phyloP scores from a whole-genome alignment of 202 grass and related monocot genomes.

The Brachypodium distachyon region DNA sequence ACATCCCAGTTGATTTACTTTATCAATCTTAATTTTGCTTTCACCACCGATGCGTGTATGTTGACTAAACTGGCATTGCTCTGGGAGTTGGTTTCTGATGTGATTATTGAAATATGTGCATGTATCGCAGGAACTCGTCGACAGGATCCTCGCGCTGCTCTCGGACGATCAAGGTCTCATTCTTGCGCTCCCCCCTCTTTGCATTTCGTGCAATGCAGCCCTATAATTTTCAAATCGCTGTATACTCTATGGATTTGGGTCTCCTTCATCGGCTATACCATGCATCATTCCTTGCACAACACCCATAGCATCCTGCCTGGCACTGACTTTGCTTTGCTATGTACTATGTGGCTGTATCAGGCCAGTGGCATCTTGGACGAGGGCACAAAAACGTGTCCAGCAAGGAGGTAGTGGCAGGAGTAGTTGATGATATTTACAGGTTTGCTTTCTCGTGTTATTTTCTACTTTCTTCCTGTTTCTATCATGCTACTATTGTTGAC shows the following conservation, averaged over 20 bases:
- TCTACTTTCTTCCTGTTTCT: background rate
- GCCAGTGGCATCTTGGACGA: background rate
- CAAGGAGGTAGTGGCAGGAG: constrained; percentile 25
- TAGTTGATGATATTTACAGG: constrained; percentile 56
- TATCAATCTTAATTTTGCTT: too few relatives aligned
- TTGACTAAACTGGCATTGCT: too few relatives aligned
- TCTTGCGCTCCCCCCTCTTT: accelerated
- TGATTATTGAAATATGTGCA: too few relatives aligned
- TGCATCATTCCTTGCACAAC: too few relatives aligned
- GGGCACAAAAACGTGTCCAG: background rate
- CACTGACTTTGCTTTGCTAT: background rate
- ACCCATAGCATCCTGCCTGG: background rate
- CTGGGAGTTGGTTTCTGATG: too few relatives aligned
- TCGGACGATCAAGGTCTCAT: background rate
- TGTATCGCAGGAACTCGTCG: background rate
- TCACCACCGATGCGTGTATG: too few relatives aligned
- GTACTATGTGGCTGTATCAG: background rate
- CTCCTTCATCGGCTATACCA: too few relatives aligned
- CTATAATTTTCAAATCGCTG: background rate
- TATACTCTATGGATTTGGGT: too few relatives aligned
- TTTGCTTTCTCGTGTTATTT: background rate
- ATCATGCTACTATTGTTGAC: background rate
- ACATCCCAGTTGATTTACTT: too few relatives aligned
- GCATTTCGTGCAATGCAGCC: background rate
- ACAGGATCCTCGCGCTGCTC: background rate